Evolutionary conservation across 108 stramenopile genomes (phyloP), one percentile per base, ranked within the genome.

Genomic region (Fistulifera solaris): DNA sequence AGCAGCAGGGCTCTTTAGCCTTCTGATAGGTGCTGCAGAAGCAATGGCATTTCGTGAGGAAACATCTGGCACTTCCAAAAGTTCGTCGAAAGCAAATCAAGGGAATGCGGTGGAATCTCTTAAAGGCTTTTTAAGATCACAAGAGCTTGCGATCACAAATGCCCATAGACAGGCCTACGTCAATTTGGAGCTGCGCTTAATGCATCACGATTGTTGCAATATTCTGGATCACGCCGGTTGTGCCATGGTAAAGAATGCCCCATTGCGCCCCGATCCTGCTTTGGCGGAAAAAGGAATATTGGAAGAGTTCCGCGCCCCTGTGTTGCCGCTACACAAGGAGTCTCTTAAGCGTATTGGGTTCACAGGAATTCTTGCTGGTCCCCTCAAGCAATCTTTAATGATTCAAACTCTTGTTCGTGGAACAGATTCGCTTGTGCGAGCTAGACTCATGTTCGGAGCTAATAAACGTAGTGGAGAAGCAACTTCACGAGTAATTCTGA

Each of bases 381-480:
- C 78, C 3, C 53, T 89, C 46, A 89, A 89, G 48, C 78, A 73
- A 48, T 76, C 78, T 40, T 77, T 83, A n/a, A 54, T 89, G 22
- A 81, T 81, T 22, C 88, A 89, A 59, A 84, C 88, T 13, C 52
- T 89, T 41, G 81, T 89, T 65, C 66, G 77, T 61, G 88, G 84
- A 16, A 86, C 88, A 16, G 88, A 89, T 50, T 89, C 88, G 22
- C 64, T 89, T 48, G 79, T 82, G 0, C 64, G 88, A 48, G 88
- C 88, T n/a, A 69, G 88, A 51, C 73, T 85, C 52, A 89, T 89
- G 88, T 89, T 85, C 68, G 83, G 83, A 27, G 54, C 58, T 10
- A 52, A 58, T 17, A 76, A 71, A 38, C 62, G 70, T 41, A 79
- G 75, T 26, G 80, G 80, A 19, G 84, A 89, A 44, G 63, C 80